Percentiles rank a stretch among this genome's conserved stretches.
Evolutionary conservation across 371 early-diverging fungal species (phyloP).

Genomic region (Syncephalastrum racemosum): DNA sequence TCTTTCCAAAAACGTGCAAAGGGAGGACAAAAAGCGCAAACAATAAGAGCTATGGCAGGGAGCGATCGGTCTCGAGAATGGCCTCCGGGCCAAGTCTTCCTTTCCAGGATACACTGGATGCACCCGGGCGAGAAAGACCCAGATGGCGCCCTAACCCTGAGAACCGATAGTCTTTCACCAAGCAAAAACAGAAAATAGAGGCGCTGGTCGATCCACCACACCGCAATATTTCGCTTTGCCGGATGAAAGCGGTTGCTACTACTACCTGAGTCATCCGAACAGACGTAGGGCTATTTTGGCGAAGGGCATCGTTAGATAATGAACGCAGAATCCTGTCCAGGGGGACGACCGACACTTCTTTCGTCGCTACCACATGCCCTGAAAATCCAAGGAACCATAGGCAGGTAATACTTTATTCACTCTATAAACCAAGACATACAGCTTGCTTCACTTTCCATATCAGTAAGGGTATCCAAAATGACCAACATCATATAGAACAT

Average conservation of each 20-base stretch:
- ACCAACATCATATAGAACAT: no score
- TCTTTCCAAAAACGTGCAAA: no score
- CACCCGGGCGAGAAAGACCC: conserved; percentile 30
- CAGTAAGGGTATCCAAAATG: no score
- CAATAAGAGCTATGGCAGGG: no score
- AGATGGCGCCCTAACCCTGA: conserved; percentile 29
- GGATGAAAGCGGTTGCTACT: conserved; percentile 12
- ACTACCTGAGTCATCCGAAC: conserved; percentile 17
- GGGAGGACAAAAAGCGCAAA: no score
- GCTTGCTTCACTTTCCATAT: no score
- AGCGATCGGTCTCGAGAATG: conserved; percentile 27
- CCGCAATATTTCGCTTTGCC: conserved; percentile 30
- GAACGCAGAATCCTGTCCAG: conserved; percentile 10
- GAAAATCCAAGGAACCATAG: no score
- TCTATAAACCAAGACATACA: no score
- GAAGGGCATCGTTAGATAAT: conserved; percentile 10
- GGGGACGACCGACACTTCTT: conserved; percentile 4
- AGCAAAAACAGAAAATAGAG: conserved; percentile 22
- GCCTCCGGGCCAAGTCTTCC: conserved; percentile 35
- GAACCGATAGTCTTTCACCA: conserved; percentile 18
- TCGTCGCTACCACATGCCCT: no score
- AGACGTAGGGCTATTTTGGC: conserved; percentile 25
- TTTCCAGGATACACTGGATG: conserved; percentile 28
- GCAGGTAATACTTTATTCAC: no score
- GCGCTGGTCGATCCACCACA: conserved; percentile 32